phyloP scores from a whole-genome alignment of 305 asterid species.

The Fraxinus dipetala region DNA sequence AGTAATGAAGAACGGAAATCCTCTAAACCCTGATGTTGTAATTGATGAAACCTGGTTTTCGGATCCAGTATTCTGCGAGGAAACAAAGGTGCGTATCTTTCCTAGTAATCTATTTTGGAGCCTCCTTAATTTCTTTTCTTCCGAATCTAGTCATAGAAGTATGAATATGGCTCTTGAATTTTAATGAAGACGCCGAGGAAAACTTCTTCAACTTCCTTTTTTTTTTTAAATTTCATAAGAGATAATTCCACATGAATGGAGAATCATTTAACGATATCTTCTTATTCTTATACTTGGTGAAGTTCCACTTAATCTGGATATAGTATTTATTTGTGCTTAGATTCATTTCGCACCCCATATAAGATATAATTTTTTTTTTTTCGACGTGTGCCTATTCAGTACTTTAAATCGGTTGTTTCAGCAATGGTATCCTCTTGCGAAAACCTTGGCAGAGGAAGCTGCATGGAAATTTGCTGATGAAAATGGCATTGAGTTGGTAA shows the following conservation, averaged over 20 bases:
- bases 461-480: constrained; percentile 40
- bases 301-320: neutral
- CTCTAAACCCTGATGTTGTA: constrained; percentile 15
- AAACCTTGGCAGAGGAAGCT: constrained; percentile 45
- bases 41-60: constrained; percentile 40
- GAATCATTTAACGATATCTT: neutral
- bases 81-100: constrained; percentile 18
- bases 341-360: neutral
- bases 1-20: neutral
- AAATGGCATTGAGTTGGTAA: constrained; percentile 33
- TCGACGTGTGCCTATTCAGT: neutral
- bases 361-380: too few relatives aligned
- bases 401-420: neutral
- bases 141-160: neutral
- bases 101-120: too few relatives aligned
- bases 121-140: neutral
- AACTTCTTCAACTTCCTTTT: too few relatives aligned
- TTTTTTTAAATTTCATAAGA: neutral
- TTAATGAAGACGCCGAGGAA: neutral
- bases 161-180: neutral
- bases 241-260: neutral
- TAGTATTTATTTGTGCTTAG: neutral
- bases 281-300: neutral
- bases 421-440: constrained; percentile 44
- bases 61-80: constrained; percentile 23